Base-by-base conservation (phyloP, 257 asterid species). In the Solanum gandarillasii region DNA sequence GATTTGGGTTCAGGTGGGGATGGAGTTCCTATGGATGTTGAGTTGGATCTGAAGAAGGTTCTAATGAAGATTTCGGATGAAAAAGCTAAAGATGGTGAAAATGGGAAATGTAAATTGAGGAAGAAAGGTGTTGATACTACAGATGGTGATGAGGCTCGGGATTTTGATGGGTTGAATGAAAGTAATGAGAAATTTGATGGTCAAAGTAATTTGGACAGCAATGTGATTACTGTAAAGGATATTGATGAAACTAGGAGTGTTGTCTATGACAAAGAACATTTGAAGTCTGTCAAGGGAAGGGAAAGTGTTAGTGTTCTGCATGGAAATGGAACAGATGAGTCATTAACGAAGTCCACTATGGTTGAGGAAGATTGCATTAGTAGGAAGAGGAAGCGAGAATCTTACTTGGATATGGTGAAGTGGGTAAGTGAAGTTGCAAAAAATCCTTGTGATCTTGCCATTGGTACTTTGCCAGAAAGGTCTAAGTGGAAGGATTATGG, bases 401-500 rank as follows among this genome's bases (percentile, higher is more conserved):
- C 91, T 76, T 86, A n/a, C 74, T 12, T 12, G 9, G 90, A 75
- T 21, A 41, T 92, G 94, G 83, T 97, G 92, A 85, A 90, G 76
- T 96, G 99, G 99, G 89, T 96, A 35, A 20, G 84, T n/a, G 52
- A 32, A 71, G 94, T 94, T 74, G 98, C 98, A 1, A 93, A 86
- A 89, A 92, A 96, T 88, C 99, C 98, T 48, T 92, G 94, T 65
- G 87, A 91, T 88, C 90, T 91, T 10, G 88, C 87, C 23, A 87
- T 91, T 76, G 96, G 91, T 43, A 29, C 84, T 5, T 81, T 97
- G 58, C 98, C 99, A 0, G 94, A 93, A 43, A 91, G 89, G 84
- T 91, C 91, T 29, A 94, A 92, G 90, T 97, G 99, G 99, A 96
- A 95, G 89, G 29, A 34, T 83, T 90, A 91, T 65, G 93, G 96